phyloP scores from a whole-genome alignment of 768 basidiomycete genomes.

The Neoboletus brunneissimus region DNA sequence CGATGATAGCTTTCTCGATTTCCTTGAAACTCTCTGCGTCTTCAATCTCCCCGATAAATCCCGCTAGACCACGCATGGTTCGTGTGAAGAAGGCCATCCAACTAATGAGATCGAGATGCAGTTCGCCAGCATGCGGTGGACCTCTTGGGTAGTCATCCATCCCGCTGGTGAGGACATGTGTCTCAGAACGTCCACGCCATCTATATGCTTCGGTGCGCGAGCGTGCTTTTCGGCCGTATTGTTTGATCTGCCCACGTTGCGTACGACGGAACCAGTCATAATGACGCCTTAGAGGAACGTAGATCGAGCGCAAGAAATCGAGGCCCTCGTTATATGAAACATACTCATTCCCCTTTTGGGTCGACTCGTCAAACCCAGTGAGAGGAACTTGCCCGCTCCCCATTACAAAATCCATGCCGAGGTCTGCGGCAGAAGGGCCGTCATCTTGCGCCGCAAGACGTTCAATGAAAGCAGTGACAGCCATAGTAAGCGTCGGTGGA shows the following conservation, averaged over 20 bases:
- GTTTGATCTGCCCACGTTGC: constrained; percentile 90
- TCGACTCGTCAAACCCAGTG: constrained; percentile 13
- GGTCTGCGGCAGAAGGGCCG: constrained; percentile 55
- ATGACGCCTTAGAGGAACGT: constrained; percentile 80
- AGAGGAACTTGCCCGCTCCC: constrained; percentile 55
- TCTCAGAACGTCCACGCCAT: constrained; percentile 86
- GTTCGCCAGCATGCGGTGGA: constrained; percentile 83
- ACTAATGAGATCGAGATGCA: constrained; percentile 89
- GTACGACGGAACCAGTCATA: constrained; percentile 97
- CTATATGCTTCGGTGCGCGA: constrained; percentile 90
- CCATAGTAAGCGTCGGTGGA: constrained; percentile 93
- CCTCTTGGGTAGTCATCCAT: constrained; percentile 97
- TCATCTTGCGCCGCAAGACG: constrained; percentile 52
- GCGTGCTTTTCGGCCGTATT: constrained; percentile 79
- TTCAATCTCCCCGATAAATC: constrained; percentile 81
- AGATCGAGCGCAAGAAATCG: constrained; percentile 74
- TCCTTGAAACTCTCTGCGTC: constrained; percentile 74
- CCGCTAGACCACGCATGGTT: constrained; percentile 90
- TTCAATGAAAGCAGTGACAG: constrained; percentile 84
- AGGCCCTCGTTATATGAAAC: constrained; percentile 59
- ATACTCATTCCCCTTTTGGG: constrained; percentile 45
- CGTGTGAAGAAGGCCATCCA: constrained; percentile 97
- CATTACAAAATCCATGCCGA: constrained; percentile 62
- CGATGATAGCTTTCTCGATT: constrained; percentile 76
- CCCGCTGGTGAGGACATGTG: constrained; percentile 88